Percentiles rank a stretch among this genome's conserved stretches.
Conservation (phyloP, 805 yeast species). For the Trichomonascus vanleenenianus region DNA sequence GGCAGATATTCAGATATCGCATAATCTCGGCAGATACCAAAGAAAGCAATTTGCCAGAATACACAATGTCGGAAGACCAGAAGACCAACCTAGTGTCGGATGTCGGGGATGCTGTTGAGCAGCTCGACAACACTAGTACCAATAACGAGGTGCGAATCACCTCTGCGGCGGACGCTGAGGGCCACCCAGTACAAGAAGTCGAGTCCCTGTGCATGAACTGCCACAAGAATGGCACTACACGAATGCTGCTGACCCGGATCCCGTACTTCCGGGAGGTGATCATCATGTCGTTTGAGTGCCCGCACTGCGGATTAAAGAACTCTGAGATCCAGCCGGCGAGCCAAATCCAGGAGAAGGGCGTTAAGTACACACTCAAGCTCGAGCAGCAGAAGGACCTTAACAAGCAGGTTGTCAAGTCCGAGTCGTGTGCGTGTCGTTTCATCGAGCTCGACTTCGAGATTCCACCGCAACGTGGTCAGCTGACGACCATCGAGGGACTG, state of each 20-base stretch:
- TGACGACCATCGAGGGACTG: conserved; percentile 88
- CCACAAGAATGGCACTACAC: conserved; percentile 73
- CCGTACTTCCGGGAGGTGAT: conserved; percentile 90
- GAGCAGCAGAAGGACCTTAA: conserved; percentile 67
- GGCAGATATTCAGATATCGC: too few species aligned
- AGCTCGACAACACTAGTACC: conserved; percentile 24
- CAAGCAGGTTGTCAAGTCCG: conserved; percentile 89
- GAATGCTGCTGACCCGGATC: conserved; percentile 76
- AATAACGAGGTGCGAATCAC: conserved; percentile 40
- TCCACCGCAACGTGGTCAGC: conserved; percentile 90
- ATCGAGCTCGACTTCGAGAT: conserved; percentile 85
- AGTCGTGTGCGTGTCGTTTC: conserved; percentile 72
- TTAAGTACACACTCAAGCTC: conserved; percentile 59
- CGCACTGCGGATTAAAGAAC: conserved; percentile 87
- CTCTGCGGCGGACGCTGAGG: conserved; percentile 76
- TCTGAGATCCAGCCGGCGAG: conserved; percentile 96
- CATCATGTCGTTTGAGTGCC: conserved; percentile 91
- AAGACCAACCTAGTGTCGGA: neutral
- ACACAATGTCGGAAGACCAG: neutral
- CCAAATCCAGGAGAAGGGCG: conserved; percentile 81
- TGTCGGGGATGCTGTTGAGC: conserved; percentile 52
- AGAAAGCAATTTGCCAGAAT: too few species aligned
- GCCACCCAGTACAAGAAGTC: conserved; percentile 92
- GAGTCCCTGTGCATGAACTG: conserved; percentile 97
- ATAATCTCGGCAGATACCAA: too few species aligned